phyloP scores from a whole-genome alignment of 371 early-diverging fungal species.

The Mucor lusitanicus region DNA sequence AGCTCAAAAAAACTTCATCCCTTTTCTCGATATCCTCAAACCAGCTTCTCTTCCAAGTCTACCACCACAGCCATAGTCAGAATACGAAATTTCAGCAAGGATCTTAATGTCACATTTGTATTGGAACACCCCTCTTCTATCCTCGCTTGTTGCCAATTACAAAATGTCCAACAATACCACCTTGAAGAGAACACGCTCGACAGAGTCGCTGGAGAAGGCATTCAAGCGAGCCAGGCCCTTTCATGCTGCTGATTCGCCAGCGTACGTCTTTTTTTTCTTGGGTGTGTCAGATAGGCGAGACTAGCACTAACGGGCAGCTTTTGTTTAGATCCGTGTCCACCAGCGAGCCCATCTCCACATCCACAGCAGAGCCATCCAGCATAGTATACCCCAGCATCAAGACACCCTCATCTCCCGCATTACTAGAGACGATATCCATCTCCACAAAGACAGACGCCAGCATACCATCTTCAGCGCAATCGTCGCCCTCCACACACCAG shows the following conservation, averaged over 20 bases:
- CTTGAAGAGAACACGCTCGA: conserved; percentile 25
- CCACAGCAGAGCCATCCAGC: background rate
- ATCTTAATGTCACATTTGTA: conserved; percentile 14
- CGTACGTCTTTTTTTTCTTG: background rate
- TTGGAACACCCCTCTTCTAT: conserved; percentile 16
- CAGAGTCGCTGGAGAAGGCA: conserved; percentile 17
- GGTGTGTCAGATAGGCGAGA: background rate
- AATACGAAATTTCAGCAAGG: background rate
- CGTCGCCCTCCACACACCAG: background rate
- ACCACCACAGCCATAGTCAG: background rate
- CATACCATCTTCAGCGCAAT: background rate
- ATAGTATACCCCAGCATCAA: background rate
- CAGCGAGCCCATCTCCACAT: background rate
- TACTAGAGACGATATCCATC: conserved; percentile 8
- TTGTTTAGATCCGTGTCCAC: no score
- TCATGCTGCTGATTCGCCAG: background rate
- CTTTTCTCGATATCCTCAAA: background rate
- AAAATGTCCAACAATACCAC: conserved; percentile 7
- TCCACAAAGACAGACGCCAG: conserved; percentile 15
- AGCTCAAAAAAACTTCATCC: background rate
- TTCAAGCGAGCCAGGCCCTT: conserved; percentile 17
- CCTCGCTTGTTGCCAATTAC: conserved; percentile 12
- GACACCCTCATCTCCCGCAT: background rate
- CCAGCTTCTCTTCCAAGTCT: background rate
- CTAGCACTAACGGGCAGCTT: no score